phyloP scores from a whole-genome alignment of 2,329 filamentous ascomycete species.

The Pseudovirgaria hyperparasitica region DNA sequence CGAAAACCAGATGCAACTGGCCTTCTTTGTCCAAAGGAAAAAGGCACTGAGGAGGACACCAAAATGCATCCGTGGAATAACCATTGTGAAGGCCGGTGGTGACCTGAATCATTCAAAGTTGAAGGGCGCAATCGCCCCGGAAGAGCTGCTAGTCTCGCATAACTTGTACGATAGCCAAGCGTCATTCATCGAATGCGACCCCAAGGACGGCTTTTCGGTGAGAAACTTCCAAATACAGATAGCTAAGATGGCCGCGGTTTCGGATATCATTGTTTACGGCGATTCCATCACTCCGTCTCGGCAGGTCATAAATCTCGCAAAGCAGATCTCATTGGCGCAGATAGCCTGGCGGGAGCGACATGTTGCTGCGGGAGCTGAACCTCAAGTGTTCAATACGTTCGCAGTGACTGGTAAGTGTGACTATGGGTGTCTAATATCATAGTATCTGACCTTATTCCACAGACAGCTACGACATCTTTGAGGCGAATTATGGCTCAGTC shows the following conservation, averaged over 20 bases:
- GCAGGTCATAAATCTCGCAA: constrained; percentile 52
- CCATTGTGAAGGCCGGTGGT: constrained; percentile 79
- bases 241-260: constrained; percentile 74
- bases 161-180: constrained; percentile 31
- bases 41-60: constrained; percentile 59
- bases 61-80: constrained; percentile 65
- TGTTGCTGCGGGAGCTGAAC: constrained; percentile 36
- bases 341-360: constrained; percentile 53
- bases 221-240: constrained; percentile 96
- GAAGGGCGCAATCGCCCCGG: constrained; percentile 74
- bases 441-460: constrained; percentile 28
- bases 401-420: constrained; percentile 44
- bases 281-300: constrained; percentile 50
- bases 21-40: constrained; percentile 74
- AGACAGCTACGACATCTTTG: constrained; percentile 57
- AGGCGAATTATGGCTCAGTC: constrained; percentile 54
- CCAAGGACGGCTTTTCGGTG: constrained; percentile 82
- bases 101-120: constrained; percentile 62
- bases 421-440: no score
- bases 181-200: constrained; percentile 73
- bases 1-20: constrained; percentile 75
- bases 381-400: constrained; percentile 75
- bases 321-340: constrained; percentile 62
- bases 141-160: constrained; percentile 56
- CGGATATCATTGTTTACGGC: constrained; percentile 87